Percentiles rank a stretch among this genome's conserved stretches.
Evolutionary conservation across 805 yeast genomes (phyloP).

Genomic region (Candida berthetii): DNA sequence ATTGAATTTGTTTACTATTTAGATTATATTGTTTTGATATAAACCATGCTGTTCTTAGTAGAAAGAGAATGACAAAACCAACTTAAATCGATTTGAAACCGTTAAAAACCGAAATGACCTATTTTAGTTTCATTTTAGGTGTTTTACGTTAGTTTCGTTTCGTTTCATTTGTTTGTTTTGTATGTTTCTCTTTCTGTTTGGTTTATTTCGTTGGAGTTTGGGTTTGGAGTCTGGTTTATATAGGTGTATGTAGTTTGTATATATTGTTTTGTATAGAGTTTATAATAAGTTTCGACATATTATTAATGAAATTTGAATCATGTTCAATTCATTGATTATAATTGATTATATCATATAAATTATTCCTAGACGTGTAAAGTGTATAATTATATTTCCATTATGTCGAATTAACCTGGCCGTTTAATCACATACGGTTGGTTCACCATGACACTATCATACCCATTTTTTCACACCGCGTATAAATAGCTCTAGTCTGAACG

Average conservation of each 20-base stretch:
- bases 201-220: not conserved
- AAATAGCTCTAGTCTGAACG: too few species aligned
- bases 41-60: not conserved
- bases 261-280: not conserved
- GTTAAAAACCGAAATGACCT: not conserved
- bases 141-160: constrained; percentile 1
- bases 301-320: too few species aligned
- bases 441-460: too few species aligned
- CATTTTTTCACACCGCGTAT: too few species aligned
- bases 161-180: not conserved
- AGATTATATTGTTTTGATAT: not conserved
- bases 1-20: not conserved
- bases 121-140: constrained; percentile 1
- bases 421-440: too few species aligned
- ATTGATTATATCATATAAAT: too few species aligned
- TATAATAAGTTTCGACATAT: too few species aligned
- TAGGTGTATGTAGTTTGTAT: not conserved
- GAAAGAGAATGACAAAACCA: not conserved
- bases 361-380: too few species aligned
- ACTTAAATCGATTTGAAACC: not conserved
- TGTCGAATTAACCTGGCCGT: too few species aligned
- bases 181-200: constrained; percentile 2
- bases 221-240: not conserved
- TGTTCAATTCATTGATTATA: too few species aligned
- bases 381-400: too few species aligned